These are phyloP conservation scores for Narthecium ossifragum DNA, from an alignment of 106 monocot species.

Conservation along the genomic window DNA sequence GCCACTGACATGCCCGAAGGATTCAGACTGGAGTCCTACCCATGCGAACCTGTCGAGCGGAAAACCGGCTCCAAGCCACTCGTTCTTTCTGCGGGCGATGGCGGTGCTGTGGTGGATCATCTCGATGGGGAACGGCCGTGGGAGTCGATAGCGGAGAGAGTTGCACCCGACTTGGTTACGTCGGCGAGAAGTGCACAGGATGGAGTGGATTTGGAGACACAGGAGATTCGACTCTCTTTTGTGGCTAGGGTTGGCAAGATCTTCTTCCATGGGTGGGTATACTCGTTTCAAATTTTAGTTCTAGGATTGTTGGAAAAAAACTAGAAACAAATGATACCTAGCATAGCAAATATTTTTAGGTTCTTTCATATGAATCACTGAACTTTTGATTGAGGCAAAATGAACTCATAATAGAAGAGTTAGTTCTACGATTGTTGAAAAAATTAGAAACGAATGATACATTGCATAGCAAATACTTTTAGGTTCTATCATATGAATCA, in stretches of 20 bases:
- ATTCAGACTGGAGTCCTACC: constrained; percentile 20
- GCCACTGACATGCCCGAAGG: constrained; percentile 4
- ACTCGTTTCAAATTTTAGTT: too few species aligned
- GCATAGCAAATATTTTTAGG: too few species aligned
- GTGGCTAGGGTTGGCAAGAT: constrained; percentile 37
- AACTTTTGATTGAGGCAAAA: too few species aligned
- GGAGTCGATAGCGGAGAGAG: constrained; percentile 21
- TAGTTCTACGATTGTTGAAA: too few species aligned
- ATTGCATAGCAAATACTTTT: too few species aligned
- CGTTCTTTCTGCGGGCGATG: constrained; percentile 9
- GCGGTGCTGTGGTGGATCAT: not conserved
- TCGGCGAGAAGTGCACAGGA: constrained; percentile 10
- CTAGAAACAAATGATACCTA: too few species aligned
- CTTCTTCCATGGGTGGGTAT: constrained; percentile 37
- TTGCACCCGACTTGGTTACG: constrained; percentile 17
- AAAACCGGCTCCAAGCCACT: constrained; percentile 26
- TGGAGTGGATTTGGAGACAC: not conserved
- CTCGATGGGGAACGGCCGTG: constrained; percentile 5
- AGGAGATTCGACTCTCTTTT: constrained; percentile 15
- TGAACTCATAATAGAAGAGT: too few species aligned
- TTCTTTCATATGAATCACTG: too few species aligned
- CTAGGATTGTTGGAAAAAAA: too few species aligned
- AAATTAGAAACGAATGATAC: too few species aligned
- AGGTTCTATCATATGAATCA: too few species aligned
- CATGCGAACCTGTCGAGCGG: constrained; percentile 32